Evolutionary conservation across 2,329 filamentous ascomycete species (phyloP).

Genomic region (Aspergillus novoparasiticus): DNA sequence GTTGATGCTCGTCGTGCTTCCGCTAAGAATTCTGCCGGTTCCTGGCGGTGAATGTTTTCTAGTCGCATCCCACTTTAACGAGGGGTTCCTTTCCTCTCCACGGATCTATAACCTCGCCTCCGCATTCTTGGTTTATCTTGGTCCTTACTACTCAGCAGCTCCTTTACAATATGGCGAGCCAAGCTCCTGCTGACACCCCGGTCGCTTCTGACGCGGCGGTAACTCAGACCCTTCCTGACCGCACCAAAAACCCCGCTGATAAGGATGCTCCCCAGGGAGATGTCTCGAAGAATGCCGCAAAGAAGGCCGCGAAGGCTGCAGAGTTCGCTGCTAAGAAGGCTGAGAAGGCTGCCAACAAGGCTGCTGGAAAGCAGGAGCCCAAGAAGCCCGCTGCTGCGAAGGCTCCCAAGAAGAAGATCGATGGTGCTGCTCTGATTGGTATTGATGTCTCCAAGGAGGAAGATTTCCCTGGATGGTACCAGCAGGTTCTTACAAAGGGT

Average conservation of each 20-base stretch:
- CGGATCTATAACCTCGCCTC: conserved; percentile 10
- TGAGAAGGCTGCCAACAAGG: conserved; percentile 49
- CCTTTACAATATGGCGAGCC: conserved; percentile 34
- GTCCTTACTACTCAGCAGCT: conserved; percentile 21
- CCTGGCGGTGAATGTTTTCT: conserved; percentile 40
- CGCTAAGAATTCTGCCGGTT: conserved; percentile 47
- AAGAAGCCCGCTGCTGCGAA: conserved; percentile 46
- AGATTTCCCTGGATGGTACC: conserved; percentile 94
- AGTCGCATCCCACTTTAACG: conserved; percentile 44
- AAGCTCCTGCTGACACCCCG: conserved; percentile 31
- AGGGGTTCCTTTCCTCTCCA: conserved; percentile 19
- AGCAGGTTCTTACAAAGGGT: conserved; percentile 94
- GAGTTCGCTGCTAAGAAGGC: conserved; percentile 49
- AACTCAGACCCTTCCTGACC: conserved; percentile 41
- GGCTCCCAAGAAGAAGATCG: conserved; percentile 56
- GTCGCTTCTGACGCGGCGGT: conserved; percentile 28
- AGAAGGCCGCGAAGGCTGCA: conserved; percentile 32
- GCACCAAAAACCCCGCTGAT: conserved; percentile 43
- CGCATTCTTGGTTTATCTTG: conserved; percentile 19
- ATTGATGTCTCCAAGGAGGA: conserved; percentile 84
- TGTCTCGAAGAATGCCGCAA: conserved; percentile 34
- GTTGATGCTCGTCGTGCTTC: conserved; percentile 18
- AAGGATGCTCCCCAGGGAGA: conserved; percentile 36
- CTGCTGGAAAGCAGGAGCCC: conserved; percentile 47
- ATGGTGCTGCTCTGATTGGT: conserved; percentile 71